Conservation (phyloP, 2,329 filamentous ascomycete genomes). For the Colletotrichum spinosum region DNA sequence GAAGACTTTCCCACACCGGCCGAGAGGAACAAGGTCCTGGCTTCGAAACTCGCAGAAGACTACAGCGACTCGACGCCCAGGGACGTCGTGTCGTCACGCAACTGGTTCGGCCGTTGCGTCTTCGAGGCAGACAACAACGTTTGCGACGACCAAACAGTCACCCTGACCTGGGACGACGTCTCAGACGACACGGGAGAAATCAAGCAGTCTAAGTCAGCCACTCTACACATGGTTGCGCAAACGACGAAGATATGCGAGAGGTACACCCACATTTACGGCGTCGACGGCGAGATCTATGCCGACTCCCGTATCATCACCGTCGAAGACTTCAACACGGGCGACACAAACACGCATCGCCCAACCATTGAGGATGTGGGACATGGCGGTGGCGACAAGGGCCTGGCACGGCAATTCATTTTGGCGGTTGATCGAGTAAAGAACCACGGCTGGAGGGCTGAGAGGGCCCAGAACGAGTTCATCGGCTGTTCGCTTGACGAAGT, state of each 20-base stretch:
- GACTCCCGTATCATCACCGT: conserved; percentile 83
- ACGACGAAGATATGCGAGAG: conserved; percentile 89
- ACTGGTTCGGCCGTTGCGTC: conserved; percentile 95
- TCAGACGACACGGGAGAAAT: conserved; percentile 37
- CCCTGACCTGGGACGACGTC: conserved; percentile 87
- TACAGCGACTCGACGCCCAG: conserved; percentile 63
- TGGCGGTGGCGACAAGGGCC: conserved; percentile 51
- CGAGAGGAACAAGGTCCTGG: conserved; percentile 53
- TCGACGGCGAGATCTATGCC: conserved; percentile 85
- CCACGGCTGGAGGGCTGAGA: conserved; percentile 71
- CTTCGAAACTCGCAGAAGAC: conserved; percentile 61
- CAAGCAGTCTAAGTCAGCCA: conserved; percentile 75
- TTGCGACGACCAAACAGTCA: conserved; percentile 91
- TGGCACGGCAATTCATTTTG: conserved; percentile 84
- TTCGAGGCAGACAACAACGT: conserved; percentile 95
- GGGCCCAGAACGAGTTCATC: conserved; percentile 80
- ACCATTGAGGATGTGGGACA: conserved; percentile 36
- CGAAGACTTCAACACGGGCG: conserved; percentile 60
- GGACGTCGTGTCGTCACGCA: conserved; percentile 61
- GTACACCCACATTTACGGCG: conserved; percentile 87
- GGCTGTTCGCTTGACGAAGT: conserved; percentile 89
- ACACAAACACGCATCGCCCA: conserved; percentile 31
- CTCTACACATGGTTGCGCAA: conserved; percentile 94
- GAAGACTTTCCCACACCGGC: conserved; percentile 73
- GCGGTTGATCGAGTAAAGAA: conserved; percentile 86